Evolutionary conservation across 106 monocot genomes (phyloP).

Genomic region (Apostasia shenzhenica): DNA sequence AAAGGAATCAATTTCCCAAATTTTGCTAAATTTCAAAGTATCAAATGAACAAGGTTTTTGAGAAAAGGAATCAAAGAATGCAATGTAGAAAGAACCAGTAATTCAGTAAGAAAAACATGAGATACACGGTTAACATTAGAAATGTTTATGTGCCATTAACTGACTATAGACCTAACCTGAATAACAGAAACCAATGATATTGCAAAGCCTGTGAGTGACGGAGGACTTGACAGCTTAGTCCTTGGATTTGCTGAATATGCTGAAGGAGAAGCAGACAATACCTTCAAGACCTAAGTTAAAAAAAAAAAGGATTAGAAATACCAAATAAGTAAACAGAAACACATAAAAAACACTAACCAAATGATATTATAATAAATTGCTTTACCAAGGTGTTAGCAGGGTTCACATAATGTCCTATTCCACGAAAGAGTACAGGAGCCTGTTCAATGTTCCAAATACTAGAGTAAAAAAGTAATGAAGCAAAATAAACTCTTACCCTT

Average conservation of each 20-base stretch:
- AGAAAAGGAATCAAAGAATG: background rate
- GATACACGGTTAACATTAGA: background rate
- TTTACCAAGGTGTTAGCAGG: constrained; percentile 79
- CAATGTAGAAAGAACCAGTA: background rate
- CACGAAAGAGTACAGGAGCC: constrained; percentile 92
- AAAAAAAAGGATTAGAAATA: constrained; percentile 5
- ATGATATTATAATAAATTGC: background rate
- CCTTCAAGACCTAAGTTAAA: constrained; percentile 73
- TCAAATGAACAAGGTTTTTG: no score
- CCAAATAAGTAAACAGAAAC: constrained; percentile 4
- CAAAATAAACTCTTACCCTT: no score
- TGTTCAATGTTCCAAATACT: constrained; percentile 14
- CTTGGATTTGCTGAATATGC: constrained; percentile 93
- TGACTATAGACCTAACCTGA: constrained; percentile 42
- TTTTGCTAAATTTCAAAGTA: no score
- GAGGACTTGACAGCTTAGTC: constrained; percentile 53
- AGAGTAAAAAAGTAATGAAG: no score
- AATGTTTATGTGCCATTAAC: no score
- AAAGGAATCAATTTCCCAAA: no score
- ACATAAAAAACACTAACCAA: background rate
- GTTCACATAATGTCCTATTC: constrained; percentile 90
- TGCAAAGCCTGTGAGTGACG: constrained; percentile 73
- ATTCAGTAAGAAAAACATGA: background rate
- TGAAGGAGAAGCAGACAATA: constrained; percentile 82
- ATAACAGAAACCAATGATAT: constrained; percentile 93